Conservation (phyloP, 345 rosid species). For the Sisymbrium irio region DNA sequence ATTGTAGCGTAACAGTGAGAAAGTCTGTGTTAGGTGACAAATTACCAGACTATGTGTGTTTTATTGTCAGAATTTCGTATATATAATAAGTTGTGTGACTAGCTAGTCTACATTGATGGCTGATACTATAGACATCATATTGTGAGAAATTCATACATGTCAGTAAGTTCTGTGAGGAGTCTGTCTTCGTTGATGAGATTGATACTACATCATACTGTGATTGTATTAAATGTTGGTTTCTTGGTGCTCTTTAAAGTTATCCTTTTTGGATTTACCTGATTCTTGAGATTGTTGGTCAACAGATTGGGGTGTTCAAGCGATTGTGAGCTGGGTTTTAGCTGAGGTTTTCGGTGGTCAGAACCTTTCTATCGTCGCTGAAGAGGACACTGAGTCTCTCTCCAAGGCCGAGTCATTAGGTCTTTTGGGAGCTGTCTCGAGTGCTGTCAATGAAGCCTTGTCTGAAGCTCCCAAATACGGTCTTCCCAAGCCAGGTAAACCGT, state of each 20-base stretch:
- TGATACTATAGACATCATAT: background rate
- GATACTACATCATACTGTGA: background rate
- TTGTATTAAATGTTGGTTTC: background rate
- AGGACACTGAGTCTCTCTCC: conserved; percentile 73
- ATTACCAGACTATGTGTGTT: background rate
- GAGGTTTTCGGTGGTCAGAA: conserved; percentile 52
- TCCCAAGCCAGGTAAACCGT: conserved; percentile 49
- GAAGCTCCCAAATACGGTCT: conserved; percentile 69
- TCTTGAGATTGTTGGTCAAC: conserved; percentile 3
- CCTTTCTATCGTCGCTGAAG: conserved; percentile 83
- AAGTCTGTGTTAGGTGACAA: background rate
- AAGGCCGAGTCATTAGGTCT: conserved; percentile 50
- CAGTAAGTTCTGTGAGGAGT: no score
- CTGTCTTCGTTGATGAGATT: no score
- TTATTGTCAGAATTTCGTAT: background rate
- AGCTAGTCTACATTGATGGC: background rate
- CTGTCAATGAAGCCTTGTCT: conserved; percentile 67
- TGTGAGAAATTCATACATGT: background rate
- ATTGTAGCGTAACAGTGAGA: background rate
- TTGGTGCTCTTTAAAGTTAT: background rate
- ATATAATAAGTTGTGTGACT: no score
- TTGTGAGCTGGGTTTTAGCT: conserved; percentile 79
- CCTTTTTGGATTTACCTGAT: background rate
- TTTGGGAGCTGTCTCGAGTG: conserved; percentile 50
- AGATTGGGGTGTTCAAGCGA: conserved; percentile 97